phyloP scores from a whole-genome alignment of 148 eudicot species.

The Rhododendron ferrugineum region DNA sequence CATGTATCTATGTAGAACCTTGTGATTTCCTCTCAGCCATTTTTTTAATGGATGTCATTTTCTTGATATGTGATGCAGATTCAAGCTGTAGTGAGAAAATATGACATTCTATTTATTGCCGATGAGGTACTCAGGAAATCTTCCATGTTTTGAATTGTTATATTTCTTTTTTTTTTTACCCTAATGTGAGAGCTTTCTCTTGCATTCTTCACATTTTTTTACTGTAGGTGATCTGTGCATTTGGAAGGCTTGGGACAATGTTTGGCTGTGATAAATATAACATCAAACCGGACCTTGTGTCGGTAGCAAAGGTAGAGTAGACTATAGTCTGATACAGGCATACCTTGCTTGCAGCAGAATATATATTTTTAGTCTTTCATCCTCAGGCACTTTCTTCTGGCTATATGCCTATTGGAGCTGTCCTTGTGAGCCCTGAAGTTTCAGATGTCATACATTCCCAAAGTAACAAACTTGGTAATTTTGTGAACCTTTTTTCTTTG shows the following conservation, averaged over 20 bases:
- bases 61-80: slow-evolving; percentile 40
- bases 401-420: slow-evolving; percentile 96
- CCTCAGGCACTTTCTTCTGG: slow-evolving; percentile 88
- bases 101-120: slow-evolving; percentile 89
- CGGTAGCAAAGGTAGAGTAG: slow-evolving; percentile 75
- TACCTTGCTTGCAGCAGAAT: neutral
- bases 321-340: neutral
- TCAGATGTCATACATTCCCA: slow-evolving; percentile 77
- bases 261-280: slow-evolving; percentile 89
- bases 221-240: slow-evolving; percentile 82
- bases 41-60: slow-evolving; percentile 1
- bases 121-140: slow-evolving; percentile 60
- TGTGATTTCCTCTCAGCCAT: neutral
- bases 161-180: neutral
- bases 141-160: neutral
- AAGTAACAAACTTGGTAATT: slow-evolving; percentile 89
- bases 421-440: slow-evolving; percentile 83
- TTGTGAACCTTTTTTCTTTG: neutral
- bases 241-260: slow-evolving; percentile 97
- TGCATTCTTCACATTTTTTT: neutral
- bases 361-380: slow-evolving; percentile 2
- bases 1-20: neutral
- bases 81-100: slow-evolving; percentile 87
- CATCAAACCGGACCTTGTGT: slow-evolving; percentile 92
- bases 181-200: neutral